Evolutionary conservation across 2,329 filamentous ascomycete species (phyloP), one percentile per base, ranked within the genome.

Genomic region (Trichoderma guizhouense): DNA sequence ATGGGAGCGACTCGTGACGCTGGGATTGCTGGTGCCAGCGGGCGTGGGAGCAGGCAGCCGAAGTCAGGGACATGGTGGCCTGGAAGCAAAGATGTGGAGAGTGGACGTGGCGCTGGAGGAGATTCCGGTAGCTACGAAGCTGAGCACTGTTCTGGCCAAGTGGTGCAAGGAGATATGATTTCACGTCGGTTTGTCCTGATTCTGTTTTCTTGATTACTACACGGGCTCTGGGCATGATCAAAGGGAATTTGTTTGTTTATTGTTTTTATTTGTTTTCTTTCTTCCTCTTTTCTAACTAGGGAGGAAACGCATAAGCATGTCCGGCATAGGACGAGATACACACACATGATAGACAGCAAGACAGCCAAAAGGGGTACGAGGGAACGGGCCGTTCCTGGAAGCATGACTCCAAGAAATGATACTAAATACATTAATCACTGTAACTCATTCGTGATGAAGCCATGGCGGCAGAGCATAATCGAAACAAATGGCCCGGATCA

Each of bases 51-150:
- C 71, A 11, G 71, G 86, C 34, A 79, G 82, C 69, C 83, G 83
- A 61, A 78, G 76, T 53, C 75, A 79, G 30, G 85, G 85, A 21
- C 84, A 88, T 68, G 86, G 85, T 18, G 88, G 89, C 3, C 79
- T 89, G 21, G 89, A 90, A 78, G 88, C 87, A 71, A 88, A 88
- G 79, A 92, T 92, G 90, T 92, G 91, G 84, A 90, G 90, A 81
- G 88, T 92, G 39, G 93, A 96, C 79, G 89, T 96, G 34, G 88
- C 87, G 62, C 83, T 96, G 71, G 92, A 95, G 80, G 93, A 97
- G 85, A 93, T 96, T 76, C 89, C 90, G 1, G 82, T 85, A 28
- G 88, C 85, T 15, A 88, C 89, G 67, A 88, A 87, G 78, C 79
- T 91, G 64, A 86, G 85, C 71, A 82, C 83, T 4, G 87, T 90